Evolutionary conservation across 2,329 filamentous ascomycete species (phyloP).

Genomic region (Beauveria sp.): DNA sequence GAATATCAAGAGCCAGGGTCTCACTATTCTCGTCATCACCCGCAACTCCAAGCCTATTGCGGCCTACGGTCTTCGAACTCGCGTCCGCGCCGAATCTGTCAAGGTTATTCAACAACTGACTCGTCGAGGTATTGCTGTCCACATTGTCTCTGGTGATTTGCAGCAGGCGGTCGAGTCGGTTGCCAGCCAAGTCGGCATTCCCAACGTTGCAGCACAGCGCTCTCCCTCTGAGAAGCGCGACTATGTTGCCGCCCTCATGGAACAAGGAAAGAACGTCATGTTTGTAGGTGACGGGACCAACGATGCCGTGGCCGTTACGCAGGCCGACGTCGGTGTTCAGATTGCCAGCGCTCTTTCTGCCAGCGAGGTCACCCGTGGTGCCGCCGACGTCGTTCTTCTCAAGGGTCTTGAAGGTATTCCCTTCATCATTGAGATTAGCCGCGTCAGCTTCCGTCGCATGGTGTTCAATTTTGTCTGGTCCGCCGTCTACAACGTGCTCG

Average conservation of each 20-base stretch:
- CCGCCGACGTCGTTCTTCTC: constrained; percentile 52
- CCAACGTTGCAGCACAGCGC: constrained; percentile 36
- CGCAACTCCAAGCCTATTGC: constrained; percentile 26
- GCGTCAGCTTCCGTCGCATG: constrained; percentile 32
- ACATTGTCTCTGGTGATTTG: constrained; percentile 52
- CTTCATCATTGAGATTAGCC: constrained; percentile 40
- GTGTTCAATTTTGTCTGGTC: constrained; percentile 57
- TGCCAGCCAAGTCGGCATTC: constrained; percentile 34
- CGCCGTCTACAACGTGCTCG: constrained; percentile 53
- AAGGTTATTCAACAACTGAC: constrained; percentile 38
- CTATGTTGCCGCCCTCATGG: constrained; percentile 38
- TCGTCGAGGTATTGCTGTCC: constrained; percentile 38
- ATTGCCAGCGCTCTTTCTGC: constrained; percentile 36
- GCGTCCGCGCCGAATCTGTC: constrained; percentile 30
- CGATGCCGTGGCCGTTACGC: constrained; percentile 53
- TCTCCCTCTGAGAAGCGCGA: constrained; percentile 46
- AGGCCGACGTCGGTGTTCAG: constrained; percentile 53
- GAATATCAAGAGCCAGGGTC: constrained; percentile 15
- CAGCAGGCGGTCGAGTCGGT: constrained; percentile 37
- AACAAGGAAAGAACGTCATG: constrained; percentile 31
- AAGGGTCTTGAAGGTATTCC: constrained; percentile 42
- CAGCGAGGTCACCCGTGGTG: constrained; percentile 47
- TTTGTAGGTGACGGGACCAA: constrained; percentile 60
- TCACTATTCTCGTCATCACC: constrained; percentile 23
- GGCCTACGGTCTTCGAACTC: constrained; percentile 40